Percentiles rank a stretch among this genome's conserved stretches.
Evolutionary conservation across 305 asterid species (phyloP).

Genomic region (Solanum chacoense): DNA sequence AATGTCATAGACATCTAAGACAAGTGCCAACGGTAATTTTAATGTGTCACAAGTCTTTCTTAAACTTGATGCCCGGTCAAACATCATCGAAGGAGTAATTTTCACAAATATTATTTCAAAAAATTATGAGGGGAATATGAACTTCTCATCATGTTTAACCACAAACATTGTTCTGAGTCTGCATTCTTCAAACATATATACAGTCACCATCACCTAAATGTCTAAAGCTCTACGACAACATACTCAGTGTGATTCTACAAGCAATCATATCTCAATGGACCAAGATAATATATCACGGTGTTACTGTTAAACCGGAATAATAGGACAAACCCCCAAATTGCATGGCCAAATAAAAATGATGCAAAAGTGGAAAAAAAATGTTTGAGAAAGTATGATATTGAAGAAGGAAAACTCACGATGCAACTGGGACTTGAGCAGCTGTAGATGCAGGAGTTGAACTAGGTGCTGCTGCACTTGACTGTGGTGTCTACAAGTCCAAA

Average conservation of each 20-base stretch:
- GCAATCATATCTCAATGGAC: background rate
- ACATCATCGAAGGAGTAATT: background rate
- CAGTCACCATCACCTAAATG: background rate
- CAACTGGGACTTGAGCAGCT: slow-evolving; percentile 13
- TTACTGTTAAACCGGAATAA: background rate
- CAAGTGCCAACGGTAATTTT: background rate
- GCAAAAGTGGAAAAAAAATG: background rate
- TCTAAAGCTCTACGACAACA: background rate
- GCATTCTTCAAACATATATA: background rate
- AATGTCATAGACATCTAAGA: background rate
- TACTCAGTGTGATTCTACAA: background rate
- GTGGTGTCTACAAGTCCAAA: slow-evolving; percentile 36
- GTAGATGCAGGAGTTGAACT: slow-evolving; percentile 31
- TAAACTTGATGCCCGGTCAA: background rate
- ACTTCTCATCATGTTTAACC: background rate
- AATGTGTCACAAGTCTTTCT: background rate
- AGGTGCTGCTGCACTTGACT: slow-evolving; percentile 30
- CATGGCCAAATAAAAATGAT: background rate
- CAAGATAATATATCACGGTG: background rate
- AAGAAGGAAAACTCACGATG: slow-evolving; percentile 24
- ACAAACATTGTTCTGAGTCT: background rate
- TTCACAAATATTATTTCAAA: slow-evolving; percentile 2
- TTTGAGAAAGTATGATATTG: background rate
- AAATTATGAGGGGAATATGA: background rate
- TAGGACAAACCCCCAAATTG: background rate